Percentiles rank a stretch among this genome's conserved stretches.
phyloP scores from a whole-genome alignment of 1,284 basidiomycete species.

The Heterobasidion irregulare region DNA sequence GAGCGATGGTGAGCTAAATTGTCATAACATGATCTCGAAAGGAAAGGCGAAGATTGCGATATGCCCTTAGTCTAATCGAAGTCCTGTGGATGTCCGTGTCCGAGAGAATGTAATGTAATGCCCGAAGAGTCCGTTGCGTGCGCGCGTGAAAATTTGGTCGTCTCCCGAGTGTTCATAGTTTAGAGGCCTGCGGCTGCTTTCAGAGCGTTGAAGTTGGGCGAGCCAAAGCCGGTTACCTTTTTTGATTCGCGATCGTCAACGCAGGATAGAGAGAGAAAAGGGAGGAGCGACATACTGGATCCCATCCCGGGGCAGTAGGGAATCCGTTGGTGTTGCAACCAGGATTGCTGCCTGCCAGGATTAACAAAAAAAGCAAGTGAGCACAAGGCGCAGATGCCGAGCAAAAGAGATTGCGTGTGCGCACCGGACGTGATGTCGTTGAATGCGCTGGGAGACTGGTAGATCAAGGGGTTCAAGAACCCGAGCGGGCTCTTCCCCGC shows the following conservation, averaged over 20 bases:
- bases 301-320: conserved; percentile 4
- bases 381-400: neutral
- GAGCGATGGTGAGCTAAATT: no score
- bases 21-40: no score
- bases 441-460: conserved; percentile 7
- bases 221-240: conserved; percentile 6
- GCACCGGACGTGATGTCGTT: conserved; percentile 5
- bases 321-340: conserved; percentile 4
- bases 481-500: conserved; percentile 33
- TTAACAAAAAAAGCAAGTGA: neutral
- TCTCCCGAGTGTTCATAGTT: no score
- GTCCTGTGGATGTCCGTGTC: no score
- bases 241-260: neutral
- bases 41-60: no score
- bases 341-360: conserved; percentile 1
- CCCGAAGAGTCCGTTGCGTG: no score
- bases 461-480: conserved; percentile 41
- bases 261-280: neutral
- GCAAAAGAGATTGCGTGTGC: neutral
- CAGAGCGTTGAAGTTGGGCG: conserved; percentile 1
- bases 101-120: no score
- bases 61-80: no score
- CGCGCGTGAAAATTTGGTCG: no score
- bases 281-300: conserved; percentile 1
- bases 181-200: conserved; percentile 1